Percentiles rank a stretch among this genome's conserved stretches.
phyloP scores from a whole-genome alignment of 2,329 filamentous ascomycete species.

The Fusarium guadeloupense region DNA sequence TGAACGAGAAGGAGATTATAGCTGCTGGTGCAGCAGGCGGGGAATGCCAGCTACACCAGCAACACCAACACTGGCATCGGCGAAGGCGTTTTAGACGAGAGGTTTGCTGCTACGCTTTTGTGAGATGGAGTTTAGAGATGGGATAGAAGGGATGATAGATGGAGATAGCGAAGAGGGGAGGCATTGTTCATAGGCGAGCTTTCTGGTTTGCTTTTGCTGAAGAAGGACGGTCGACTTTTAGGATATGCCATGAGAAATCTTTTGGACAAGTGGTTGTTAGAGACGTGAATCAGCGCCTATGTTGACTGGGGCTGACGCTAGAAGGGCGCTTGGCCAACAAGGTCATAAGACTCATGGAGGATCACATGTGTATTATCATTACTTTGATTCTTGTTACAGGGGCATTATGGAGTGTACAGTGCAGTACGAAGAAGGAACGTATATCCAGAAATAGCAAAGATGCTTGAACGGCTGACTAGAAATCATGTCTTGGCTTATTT shows the following conservation, averaged over 20 bases:
- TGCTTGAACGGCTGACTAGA: constrained; percentile 5
- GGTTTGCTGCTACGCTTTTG: constrained; percentile 1
- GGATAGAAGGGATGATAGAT: constrained; percentile 20
- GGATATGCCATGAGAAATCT: neutral
- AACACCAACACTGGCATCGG: constrained; percentile 44
- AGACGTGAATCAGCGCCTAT: neutral
- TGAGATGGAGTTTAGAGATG: constrained; percentile 15
- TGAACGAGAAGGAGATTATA: constrained; percentile 79
- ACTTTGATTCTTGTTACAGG: constrained; percentile 10
- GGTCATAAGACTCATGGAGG: constrained; percentile 11
- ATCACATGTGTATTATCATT: constrained; percentile 38
- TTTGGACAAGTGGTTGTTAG: constrained; percentile 9
- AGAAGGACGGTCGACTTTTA: constrained; percentile 2
- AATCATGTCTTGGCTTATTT: neutral
- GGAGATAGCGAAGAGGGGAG: constrained; percentile 5
- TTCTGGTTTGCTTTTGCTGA: constrained; percentile 11
- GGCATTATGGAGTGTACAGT: constrained; percentile 17
- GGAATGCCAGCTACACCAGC: constrained; percentile 42
- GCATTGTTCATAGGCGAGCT: neutral
- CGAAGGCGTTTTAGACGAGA: constrained; percentile 47
- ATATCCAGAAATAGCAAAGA: constrained; percentile 32
- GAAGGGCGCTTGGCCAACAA: constrained; percentile 7
- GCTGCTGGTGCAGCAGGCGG: constrained; percentile 65
- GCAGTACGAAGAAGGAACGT: constrained; percentile 12
- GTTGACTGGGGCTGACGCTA: constrained; percentile 9